A percentile compares a stretch with the other conserved stretches of the same genome.
phyloP scores from a whole-genome alignment of 192 early-diverging fungal species.

The Backusella liffmaniae region DNA sequence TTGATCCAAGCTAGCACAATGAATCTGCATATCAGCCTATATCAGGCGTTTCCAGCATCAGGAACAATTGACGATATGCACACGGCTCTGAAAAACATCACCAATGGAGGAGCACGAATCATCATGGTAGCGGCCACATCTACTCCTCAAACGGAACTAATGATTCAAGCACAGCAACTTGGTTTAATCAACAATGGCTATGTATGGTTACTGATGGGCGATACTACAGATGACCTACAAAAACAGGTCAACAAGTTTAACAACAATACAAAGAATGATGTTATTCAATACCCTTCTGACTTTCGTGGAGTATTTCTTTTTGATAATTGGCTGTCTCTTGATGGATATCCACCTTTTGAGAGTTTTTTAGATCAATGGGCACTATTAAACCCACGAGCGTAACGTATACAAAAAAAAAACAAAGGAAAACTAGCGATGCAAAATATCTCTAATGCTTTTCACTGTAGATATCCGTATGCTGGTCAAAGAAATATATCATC shows the following conservation, averaged over 20 bases:
- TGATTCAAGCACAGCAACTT: conserved; percentile 38
- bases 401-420: neutral
- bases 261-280: conserved; percentile 12
- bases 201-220: conserved; percentile 46
- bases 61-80: conserved; percentile 27
- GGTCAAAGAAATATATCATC: conserved; percentile 44
- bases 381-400: conserved; percentile 36
- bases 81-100: conserved; percentile 28
- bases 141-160: conserved; percentile 28
- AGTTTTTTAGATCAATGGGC: conserved; percentile 44
- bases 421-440: too few relatives aligned
- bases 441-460: neutral
- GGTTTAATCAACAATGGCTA: conserved; percentile 39
- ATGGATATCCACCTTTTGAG: conserved; percentile 48
- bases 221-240: conserved; percentile 30
- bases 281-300: conserved; percentile 8
- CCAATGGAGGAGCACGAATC: conserved; percentile 38
- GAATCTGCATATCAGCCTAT: conserved; percentile 37
- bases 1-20: conserved; percentile 25
- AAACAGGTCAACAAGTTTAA: conserved; percentile 19
- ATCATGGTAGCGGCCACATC: conserved; percentile 45
- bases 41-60: conserved; percentile 37
- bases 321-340: conserved; percentile 41
- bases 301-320: conserved; percentile 45
- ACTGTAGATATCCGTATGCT: conserved; percentile 43